These are phyloP conservation scores for Lentithecium fluviatile DNA, from an alignment of 495 filamentous ascomycete species.

Conservation along the genomic window DNA sequence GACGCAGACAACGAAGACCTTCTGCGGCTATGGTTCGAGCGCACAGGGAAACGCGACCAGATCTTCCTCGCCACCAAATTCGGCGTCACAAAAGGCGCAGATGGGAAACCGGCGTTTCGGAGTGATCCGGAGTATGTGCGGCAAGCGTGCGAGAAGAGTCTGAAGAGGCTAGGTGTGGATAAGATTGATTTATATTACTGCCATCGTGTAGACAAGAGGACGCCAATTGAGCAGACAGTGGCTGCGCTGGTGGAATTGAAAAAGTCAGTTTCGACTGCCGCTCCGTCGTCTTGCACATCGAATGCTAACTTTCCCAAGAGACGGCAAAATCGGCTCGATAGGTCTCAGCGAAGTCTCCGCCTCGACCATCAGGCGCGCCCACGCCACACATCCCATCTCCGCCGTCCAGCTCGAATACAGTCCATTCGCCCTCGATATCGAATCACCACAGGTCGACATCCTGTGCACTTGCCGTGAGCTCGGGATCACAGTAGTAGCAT, in stretches of 20 bases:
- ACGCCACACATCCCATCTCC: slow-evolving; percentile 57
- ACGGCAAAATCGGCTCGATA: slow-evolving; percentile 62
- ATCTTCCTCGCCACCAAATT: slow-evolving; percentile 64
- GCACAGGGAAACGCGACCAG: slow-evolving; percentile 52
- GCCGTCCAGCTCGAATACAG: slow-evolving; percentile 68
- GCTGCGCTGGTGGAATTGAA: too few species aligned
- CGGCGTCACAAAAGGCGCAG: slow-evolving; percentile 40
- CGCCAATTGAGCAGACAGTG: slow-evolving; percentile 34
- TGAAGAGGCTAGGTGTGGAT: slow-evolving; percentile 47
- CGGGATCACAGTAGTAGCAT: slow-evolving; percentile 59
- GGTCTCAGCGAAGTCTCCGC: slow-evolving; percentile 58
- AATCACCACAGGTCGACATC: slow-evolving; percentile 48
- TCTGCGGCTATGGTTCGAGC: slow-evolving; percentile 57
- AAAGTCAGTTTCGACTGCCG: too few species aligned
- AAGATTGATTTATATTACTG: slow-evolving; percentile 48
- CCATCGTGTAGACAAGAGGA: slow-evolving; percentile 34
- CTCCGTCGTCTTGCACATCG: too few species aligned
- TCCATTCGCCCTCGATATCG: slow-evolving; percentile 57
- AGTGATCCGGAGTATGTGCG: slow-evolving; percentile 49
- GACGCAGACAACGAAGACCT: slow-evolving; percentile 56
- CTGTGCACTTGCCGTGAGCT: slow-evolving; percentile 60
- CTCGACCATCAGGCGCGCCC: slow-evolving; percentile 57
- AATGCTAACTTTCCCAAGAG: slow-evolving; percentile 4
- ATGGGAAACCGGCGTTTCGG: too few species aligned
- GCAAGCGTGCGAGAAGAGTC: slow-evolving; percentile 47